Evolutionary conservation across 805 yeast species (phyloP).

Genomic region (Candida yuanshanica): DNA sequence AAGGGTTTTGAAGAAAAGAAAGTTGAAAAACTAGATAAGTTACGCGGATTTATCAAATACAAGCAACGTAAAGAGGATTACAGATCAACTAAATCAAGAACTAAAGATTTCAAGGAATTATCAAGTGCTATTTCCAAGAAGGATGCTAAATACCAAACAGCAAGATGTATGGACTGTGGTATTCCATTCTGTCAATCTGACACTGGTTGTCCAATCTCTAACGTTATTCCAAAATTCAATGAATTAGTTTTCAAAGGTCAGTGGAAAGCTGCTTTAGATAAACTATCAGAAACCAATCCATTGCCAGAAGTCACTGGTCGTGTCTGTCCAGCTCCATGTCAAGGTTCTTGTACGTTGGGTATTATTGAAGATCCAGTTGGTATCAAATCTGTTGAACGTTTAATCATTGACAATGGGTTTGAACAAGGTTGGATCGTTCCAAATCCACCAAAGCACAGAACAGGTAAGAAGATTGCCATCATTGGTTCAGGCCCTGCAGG

Average conservation of each 20-base stretch:
- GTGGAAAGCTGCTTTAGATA: conserved; percentile 90
- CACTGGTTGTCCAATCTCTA: conserved; percentile 96
- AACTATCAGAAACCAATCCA: conserved; percentile 92
- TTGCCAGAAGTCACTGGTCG: conserved; percentile 94
- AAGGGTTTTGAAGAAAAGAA: conserved; percentile 58
- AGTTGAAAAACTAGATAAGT: conserved; percentile 64
- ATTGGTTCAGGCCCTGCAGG: conserved; percentile 99
- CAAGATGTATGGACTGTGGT: conserved; percentile 99
- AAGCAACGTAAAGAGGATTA: conserved; percentile 83
- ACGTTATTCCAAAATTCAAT: conserved; percentile 96
- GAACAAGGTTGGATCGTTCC: conserved; percentile 97
- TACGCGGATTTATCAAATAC: conserved; percentile 91
- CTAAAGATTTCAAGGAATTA: conserved; percentile 90
- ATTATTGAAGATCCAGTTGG: conserved; percentile 95
- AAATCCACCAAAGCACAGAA: conserved; percentile 67
- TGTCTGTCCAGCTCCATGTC: conserved; percentile 99
- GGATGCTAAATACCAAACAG: conserved; percentile 86
- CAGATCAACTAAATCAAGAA: conserved; percentile 69
- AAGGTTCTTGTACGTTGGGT: conserved; percentile 93
- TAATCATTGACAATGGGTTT: conserved; percentile 93
- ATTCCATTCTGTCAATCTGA: conserved; percentile 98
- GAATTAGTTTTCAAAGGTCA: conserved; percentile 91
- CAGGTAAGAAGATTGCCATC: conserved; percentile 80
- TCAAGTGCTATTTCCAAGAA: conserved; percentile 75
- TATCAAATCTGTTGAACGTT: conserved; percentile 91